Conservation (phyloP, 305 asterid species). For the Andrographis paniculata region DNA sequence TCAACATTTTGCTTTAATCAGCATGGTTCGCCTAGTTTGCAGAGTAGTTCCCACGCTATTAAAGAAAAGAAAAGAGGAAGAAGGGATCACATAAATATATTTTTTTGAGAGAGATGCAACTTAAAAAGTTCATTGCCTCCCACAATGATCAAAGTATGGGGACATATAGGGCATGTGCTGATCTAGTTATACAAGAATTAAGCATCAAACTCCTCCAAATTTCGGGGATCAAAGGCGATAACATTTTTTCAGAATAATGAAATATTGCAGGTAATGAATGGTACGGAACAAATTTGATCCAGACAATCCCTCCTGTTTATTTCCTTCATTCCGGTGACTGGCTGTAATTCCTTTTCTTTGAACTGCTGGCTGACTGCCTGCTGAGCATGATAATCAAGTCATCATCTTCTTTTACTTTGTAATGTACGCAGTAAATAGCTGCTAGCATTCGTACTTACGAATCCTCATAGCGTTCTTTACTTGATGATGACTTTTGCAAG, state of each 20-base stretch:
- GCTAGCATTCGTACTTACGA: conserved; percentile 41
- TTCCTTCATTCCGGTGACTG: conserved; percentile 28
- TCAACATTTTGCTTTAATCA: no score
- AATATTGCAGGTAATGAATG: conserved; percentile 19
- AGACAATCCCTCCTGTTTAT: conserved; percentile 10
- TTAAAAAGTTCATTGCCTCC: conserved; percentile 34
- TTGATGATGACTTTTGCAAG: conserved; percentile 49
- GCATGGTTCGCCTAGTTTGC: no score
- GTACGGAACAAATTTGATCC: conserved; percentile 13
- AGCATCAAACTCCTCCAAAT: conserved; percentile 18
- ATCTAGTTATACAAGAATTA: conserved; percentile 22
- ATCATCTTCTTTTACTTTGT: conserved; percentile 3
- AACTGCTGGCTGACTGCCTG: conserved; percentile 61
- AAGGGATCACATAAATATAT: no score
- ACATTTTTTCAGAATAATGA: conserved; percentile 19
- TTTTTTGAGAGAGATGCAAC: no score
- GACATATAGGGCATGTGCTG: conserved; percentile 14
- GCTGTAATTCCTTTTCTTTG: conserved; percentile 51
- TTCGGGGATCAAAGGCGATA: conserved; percentile 20
- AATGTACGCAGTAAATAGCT: conserved; percentile 6
- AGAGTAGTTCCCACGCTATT: no score
- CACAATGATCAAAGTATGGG: conserved; percentile 18
- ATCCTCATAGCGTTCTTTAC: conserved; percentile 57
- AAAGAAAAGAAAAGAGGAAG: no score
- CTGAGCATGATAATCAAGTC: conserved; percentile 15